Conservation (phyloP, 768 basidiomycete genomes). For the Tricholoma matsutake region DNA sequence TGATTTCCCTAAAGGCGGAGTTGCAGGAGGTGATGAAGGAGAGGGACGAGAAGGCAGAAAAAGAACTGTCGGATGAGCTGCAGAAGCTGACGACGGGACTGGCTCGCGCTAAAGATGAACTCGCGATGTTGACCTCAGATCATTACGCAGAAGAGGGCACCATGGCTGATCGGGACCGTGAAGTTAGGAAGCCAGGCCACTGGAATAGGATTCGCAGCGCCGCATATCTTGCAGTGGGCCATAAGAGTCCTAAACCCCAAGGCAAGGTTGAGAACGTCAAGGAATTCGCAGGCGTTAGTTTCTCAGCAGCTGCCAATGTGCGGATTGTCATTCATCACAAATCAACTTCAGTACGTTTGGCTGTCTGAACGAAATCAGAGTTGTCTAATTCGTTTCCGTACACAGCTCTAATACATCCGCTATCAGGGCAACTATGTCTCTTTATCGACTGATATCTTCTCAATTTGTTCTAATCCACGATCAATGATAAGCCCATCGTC, state of each 20-base stretch:
- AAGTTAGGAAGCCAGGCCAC: too few relatives aligned
- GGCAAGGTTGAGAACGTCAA: not conserved
- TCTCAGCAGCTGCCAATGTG: not conserved
- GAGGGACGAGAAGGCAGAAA: constrained; percentile 4
- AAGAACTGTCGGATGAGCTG: not conserved
- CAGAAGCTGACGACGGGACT: not conserved
- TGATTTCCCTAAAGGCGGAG: not conserved
- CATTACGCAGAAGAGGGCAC: not conserved
- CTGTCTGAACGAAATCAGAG: not conserved
- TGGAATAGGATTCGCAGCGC: too few relatives aligned
- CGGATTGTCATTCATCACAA: not conserved
- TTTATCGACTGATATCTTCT: too few relatives aligned
- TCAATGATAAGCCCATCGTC: too few relatives aligned
- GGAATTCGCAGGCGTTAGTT: not conserved
- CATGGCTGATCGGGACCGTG: too few relatives aligned
- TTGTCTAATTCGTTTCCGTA: not conserved
- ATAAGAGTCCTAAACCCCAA: not conserved
- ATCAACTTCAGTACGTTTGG: not conserved
- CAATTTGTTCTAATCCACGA: too few relatives aligned
- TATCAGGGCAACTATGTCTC: too few relatives aligned
- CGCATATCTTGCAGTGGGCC: too few relatives aligned
- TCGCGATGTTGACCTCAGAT: not conserved
- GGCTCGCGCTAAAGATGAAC: not conserved
- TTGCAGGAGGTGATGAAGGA: constrained; percentile 4
- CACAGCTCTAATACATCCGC: not conserved